Conservation (phyloP, 441 rosid species). For the Mallotus repandus region DNA sequence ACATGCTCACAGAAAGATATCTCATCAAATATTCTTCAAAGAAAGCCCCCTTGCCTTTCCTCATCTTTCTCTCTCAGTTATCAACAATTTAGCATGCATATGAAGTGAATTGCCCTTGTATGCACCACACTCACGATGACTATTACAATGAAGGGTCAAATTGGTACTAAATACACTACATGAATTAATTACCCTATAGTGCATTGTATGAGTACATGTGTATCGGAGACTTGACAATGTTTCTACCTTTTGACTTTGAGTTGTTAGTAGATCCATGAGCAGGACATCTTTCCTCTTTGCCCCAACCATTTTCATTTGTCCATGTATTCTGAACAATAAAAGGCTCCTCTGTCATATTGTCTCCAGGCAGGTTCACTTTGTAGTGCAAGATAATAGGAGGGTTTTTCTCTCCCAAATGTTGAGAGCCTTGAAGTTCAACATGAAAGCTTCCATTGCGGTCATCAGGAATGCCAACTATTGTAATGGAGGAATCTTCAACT, state of each 20-base stretch:
- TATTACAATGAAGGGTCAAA: neutral
- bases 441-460: slow-evolving; percentile 51
- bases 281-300: slow-evolving; percentile 65
- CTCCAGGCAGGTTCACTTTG: slow-evolving; percentile 56
- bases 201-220: neutral
- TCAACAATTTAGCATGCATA: neutral
- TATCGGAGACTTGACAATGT: slow-evolving; percentile 6
- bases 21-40: neutral
- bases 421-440: slow-evolving; percentile 57
- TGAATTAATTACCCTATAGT: neutral
- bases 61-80: neutral
- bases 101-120: neutral
- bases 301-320: slow-evolving; percentile 73
- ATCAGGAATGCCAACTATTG: slow-evolving; percentile 72
- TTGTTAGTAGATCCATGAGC: slow-evolving; percentile 41
- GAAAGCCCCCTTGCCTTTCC: neutral
- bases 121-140: neutral
- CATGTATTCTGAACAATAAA: slow-evolving; percentile 75
- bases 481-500: slow-evolving; percentile 66
- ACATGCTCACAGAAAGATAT: neutral
- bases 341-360: slow-evolving; percentile 61
- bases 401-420: slow-evolving; percentile 38
- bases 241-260: slow-evolving; percentile 51
- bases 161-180: neutral
- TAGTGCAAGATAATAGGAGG: slow-evolving; percentile 58